These are phyloP conservation scores for Platanthera zijinensis DNA, from an alignment of 106 monocot genomes.

Conservation along the genomic window DNA sequence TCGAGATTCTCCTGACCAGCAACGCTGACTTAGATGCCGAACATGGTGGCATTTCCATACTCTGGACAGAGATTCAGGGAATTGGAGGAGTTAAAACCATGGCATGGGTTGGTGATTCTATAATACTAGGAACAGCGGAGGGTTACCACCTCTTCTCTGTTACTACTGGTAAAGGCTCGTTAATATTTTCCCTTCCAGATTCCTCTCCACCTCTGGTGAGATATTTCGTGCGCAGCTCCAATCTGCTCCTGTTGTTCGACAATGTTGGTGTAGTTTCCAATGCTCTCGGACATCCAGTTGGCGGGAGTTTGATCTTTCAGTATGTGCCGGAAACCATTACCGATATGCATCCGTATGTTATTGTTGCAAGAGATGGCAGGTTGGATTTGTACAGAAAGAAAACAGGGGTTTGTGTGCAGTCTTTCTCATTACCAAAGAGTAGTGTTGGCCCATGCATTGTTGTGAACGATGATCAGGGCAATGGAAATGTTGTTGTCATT, in stretches of 20 bases:
- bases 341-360: slow-evolving; percentile 59
- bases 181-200: slow-evolving; percentile 79
- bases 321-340: slow-evolving; percentile 45
- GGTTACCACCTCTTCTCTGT: slow-evolving; percentile 51
- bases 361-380: slow-evolving; percentile 47
- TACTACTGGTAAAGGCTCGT: slow-evolving; percentile 30
- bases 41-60: slow-evolving; percentile 31
- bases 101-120: slow-evolving; percentile 74
- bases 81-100: slow-evolving; percentile 62
- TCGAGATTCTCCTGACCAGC: slow-evolving; percentile 41
- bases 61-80: slow-evolving; percentile 53
- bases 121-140: slow-evolving; percentile 53
- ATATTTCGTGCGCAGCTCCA: slow-evolving; percentile 40
- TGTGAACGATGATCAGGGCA: slow-evolving; percentile 43
- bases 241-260: slow-evolving; percentile 76
- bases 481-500: slow-evolving; percentile 43
- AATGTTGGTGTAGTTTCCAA: slow-evolving; percentile 80
- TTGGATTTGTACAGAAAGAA: slow-evolving; percentile 69
- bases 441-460: slow-evolving; percentile 32
- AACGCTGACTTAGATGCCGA: slow-evolving; percentile 22
- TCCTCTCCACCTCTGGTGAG: slow-evolving; percentile 60
- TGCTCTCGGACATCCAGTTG: slow-evolving; percentile 69
- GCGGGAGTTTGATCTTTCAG: slow-evolving; percentile 76
- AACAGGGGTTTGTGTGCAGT: slow-evolving; percentile 60
- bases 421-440: slow-evolving; percentile 34